Base-by-base conservation (phyloP, 441 rosid genomes). In the Brassica balearica region DNA sequence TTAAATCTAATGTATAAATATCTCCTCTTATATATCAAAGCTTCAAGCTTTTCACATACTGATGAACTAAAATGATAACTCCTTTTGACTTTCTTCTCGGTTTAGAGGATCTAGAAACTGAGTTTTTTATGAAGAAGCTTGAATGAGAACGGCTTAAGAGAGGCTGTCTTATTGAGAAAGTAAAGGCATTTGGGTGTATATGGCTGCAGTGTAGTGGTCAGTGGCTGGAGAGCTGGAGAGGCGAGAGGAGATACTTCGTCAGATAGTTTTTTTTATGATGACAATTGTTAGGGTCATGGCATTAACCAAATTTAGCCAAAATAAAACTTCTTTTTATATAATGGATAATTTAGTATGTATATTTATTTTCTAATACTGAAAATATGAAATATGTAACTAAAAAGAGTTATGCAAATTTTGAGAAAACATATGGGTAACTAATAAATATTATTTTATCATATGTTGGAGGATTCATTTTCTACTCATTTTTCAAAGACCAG, bases 141-240 rank as follows among this genome's bases (percentile, higher is more conserved):
- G 63, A 71, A 74, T 69, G 43, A 69, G 82, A 79, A 63, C 29
- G 7, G 79, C 34, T 64, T 32, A 10, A 56, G 55, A 69, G 59
- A 64, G 62, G 71, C 62, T 67, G 75, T 17, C 75, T 79, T 27
- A 19, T 1, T 46, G 2, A 3, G 29, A 36, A 36, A 8, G 12
- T 43, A 9, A 41, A 9, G 15, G 4, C 12, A 60, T 36, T 38
- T 76, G 41, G 64, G 51, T 55, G 19, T 29, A 17, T 11, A 23
- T 48, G 63, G 78, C 74, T 79, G 78, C 61, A 78, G 68, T 53
- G 77, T 10, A 36, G 43, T 67, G 77, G 17, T 78, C 41, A 79
- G 74, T 79, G 36, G 77, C 77, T 34, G 38, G 38, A 34, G 38
- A 34, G n/a, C n/a, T 79, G 74, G 82, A 79, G 76, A 77, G 70